Evolutionary conservation across 345 rosid genomes (phyloP), one percentile per base, ranked within the genome.

Genomic region (Eucalyptus cloeziana): DNA sequence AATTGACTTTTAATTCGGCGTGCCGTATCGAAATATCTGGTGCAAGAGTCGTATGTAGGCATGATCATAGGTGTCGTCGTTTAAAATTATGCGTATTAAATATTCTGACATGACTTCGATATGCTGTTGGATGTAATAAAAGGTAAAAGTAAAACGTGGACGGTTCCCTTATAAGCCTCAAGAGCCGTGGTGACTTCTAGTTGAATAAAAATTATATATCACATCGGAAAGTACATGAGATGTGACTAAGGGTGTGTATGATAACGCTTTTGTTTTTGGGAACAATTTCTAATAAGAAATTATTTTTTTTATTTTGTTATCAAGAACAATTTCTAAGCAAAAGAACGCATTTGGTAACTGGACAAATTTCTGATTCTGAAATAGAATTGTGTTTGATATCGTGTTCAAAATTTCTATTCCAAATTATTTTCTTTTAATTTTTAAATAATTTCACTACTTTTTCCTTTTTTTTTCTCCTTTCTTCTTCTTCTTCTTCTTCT

Each of bases 221-320:
- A 52, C 25, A 4, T 21, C 1, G 5, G 5, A 52, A 52, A 52
- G 58, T 52, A 52, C 25, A 21, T 21, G 58, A 0, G 4, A 52
- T 52, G 25, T 52, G 5, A 52, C 2, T 52, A 51, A 51, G 1
- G 9, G 19, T 1, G 8, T 4, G 2, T 51, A 3, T 51, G 1
- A 2, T 51, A 17, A 51, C 2, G 4, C 4, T 51, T 51, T 1
- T 51, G 1, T 17, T 51, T 0, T 1, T 0, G 0, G 1, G 19
- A 51, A 17, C 0, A 51, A 17, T 51, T 51, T 51, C 0, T 51
- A 0, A 17, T 51, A 0, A 51, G 2, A 51, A 17, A 51, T 51
- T 0, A 51, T 51, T 51, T 16, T 7, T 51, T 51, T 51, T 51
- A 51, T 17, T 51, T 0, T 51, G 2, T 51, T 51, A 0, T 1